Percentiles rank a stretch among this genome's conserved stretches.
Conservation (phyloP, 163 green algal species). For the Chloromonas sp. region DNA sequence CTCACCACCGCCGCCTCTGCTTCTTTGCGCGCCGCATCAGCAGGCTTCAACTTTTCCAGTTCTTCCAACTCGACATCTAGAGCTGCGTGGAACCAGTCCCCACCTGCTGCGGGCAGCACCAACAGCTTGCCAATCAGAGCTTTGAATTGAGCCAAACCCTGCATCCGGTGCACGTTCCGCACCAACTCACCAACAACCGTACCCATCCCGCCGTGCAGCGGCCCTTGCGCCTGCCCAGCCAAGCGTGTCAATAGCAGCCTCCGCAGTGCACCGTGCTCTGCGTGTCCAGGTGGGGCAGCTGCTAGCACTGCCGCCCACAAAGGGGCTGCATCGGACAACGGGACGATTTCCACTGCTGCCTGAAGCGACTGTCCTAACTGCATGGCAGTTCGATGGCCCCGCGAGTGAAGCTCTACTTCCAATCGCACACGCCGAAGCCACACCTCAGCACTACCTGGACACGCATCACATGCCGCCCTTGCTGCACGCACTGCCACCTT, state of each 20-base stretch:
- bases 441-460: conserved; percentile 3
- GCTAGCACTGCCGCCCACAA: background rate
- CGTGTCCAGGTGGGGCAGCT: background rate
- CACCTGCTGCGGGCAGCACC: background rate
- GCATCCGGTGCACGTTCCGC: background rate
- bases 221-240: too few species aligned
- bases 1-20: background rate
- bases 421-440: conserved; percentile 28
- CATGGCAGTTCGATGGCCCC: background rate
- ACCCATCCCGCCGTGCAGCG: background rate
- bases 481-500: conserved; percentile 26
- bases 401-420: conserved; percentile 15
- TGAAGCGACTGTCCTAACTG: background rate
- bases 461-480: conserved; percentile 18
- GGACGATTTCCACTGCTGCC: background rate
- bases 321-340: background rate
- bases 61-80: background rate
- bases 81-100: background rate
- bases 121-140: background rate
- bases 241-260: background rate
- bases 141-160: background rate
- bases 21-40: background rate
- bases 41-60: background rate
- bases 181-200: background rate
- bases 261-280: background rate